phyloP scores from a whole-genome alignment of 2,329 filamentous ascomycete genomes.

The Colletotrichum cereale region DNA sequence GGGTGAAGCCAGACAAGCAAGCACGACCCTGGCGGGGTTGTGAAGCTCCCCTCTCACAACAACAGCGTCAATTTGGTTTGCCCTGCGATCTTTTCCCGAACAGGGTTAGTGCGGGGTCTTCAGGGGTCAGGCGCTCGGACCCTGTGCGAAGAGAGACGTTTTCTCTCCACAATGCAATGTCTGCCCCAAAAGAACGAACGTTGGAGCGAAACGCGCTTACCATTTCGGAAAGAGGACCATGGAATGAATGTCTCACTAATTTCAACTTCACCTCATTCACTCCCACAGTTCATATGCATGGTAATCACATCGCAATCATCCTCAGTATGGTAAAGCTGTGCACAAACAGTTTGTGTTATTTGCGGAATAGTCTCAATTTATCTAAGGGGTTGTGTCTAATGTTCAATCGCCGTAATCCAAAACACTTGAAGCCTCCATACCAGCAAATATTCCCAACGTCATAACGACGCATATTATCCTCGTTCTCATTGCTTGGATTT shows the following conservation, averaged over 20 bases:
- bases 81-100: conserved; percentile 21
- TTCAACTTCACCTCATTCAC: background rate
- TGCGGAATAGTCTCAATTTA: background rate
- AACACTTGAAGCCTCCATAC: background rate
- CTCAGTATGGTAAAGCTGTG: background rate
- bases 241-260: background rate
- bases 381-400: background rate
- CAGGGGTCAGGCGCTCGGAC: conserved; percentile 4
- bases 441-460: background rate
- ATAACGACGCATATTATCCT: background rate
- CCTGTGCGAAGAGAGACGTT: conserved; percentile 4
- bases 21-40: conserved; percentile 28
- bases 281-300: background rate
- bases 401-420: background rate
- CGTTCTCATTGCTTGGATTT: background rate
- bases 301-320: background rate
- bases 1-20: conserved; percentile 20
- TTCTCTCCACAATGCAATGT: background rate
- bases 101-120: conserved; percentile 35
- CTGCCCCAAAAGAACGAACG: background rate
- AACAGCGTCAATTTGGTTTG: conserved; percentile 29
- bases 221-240: background rate
- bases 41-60: conserved; percentile 30
- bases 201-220: background rate
- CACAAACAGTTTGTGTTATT: background rate